Base-by-base conservation (phyloP, 2,329 filamentous ascomycete genomes). In the Periconia sp. region DNA sequence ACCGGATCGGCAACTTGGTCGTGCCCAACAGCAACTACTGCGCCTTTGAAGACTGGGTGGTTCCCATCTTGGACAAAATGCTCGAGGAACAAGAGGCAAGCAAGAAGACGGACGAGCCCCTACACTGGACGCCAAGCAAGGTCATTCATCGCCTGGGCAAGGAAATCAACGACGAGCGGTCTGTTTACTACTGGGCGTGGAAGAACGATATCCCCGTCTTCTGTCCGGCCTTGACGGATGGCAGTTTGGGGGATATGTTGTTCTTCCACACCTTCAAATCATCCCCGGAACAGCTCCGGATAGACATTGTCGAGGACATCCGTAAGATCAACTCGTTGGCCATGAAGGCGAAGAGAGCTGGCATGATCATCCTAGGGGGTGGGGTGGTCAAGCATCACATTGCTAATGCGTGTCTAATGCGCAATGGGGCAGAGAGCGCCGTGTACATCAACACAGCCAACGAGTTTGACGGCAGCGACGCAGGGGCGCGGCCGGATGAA, bases 371-470 rank as follows among this genome's bases (percentile, higher is more conserved):
- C 52, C 80, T 99, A 0, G 94, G 94, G 0, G 94, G 94, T 7
- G 94, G 94, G 1, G 79, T 99, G n/a, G 84, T 99, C 66, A 99
- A 99, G 79, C 94, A 99, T 69, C 94, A 99, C 74, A 97, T 99
- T 70, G 92, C 94, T 48, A 99, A 99, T 72, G 94, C 94, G 2
- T 96, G 92, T 65, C 75, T 99, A 65, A 97, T 99, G 94, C 86
- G 94, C 47, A 99, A 99, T 67, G 94, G 94, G 1, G 94, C 94
- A 15, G 94, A 99, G 74, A 93, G 90, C 58, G 94, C 94, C 1
- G 94, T 99, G 1, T 99, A 96, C 72, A 91, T 99, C 74, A 99
- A 99, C 75, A 99, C 94, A 1, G 94, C 86, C 0, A 92, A 97
- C 73, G 94, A 99, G 72, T 99, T 97, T 71, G 94, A 99, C 72